Evolutionary conservation across 805 yeast species (phyloP), one percentile per base, ranked within the genome.

Genomic region (Lachancea mirantina): DNA sequence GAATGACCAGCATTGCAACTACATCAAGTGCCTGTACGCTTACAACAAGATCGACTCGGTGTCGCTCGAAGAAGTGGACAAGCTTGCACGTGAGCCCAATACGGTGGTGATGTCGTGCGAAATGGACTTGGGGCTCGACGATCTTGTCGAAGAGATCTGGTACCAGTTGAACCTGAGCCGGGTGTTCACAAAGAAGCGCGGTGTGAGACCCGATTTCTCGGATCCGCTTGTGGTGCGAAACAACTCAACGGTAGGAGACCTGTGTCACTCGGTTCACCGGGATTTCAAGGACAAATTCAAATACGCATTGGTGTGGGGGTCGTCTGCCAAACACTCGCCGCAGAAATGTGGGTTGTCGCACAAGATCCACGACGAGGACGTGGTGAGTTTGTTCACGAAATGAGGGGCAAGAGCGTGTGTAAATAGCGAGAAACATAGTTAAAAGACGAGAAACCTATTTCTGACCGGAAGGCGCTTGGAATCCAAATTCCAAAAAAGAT

Each of bases 31-130:
- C 59, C 68, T 89, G 17, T 89, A 92, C 51, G 95, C 84, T 15
- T 92, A 87, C 67, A 89, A 92, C 67, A 89, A 89, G 69, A 75
- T 89, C 28, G 98, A 89, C 56, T 89, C 96, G 0, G 96, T 89
- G 8, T 84, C 96, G 2, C 62, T 89, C 32, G 97, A 89, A 56
- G 98, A 89, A 55, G 84, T 85, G 31, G 96, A 92, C 57, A 65
- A 95, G 35, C 68, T 89, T 37, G 97, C 97, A 1, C 72, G 95
- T 44, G 83, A 78, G 50, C 96, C 96, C 26, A 78, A 89, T 57
- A 87, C 97, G 0, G 87, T 78, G 35, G 97, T 89, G 19, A 84
- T 88, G 76, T 83, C 95, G 16, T 94, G 96, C 57, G 94, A 84
- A 52, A 63, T 81, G 64, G 87, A 79, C 35, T 65, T 92, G 27